Base-by-base conservation (phyloP, 1,139 yeast genomes). In the Groenewaldozyma auringiensis region DNA sequence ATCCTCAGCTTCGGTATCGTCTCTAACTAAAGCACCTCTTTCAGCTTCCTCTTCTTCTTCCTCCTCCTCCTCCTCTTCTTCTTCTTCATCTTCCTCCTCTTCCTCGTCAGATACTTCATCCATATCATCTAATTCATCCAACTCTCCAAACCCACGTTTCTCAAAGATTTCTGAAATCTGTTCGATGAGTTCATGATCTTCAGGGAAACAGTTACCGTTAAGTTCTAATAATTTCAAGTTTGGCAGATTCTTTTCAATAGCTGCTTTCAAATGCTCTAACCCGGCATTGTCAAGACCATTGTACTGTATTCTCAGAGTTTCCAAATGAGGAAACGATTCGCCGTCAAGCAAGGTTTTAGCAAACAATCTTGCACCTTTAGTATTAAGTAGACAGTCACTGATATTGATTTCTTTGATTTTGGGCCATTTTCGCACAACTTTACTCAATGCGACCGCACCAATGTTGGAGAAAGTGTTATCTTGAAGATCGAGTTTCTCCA, bases 61-160 rank as follows among this genome's bases (percentile, higher is more conserved):
- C 47, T 71, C 74, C 68, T 73, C 38, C 70, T 72, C 49, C 44
- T 75, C 81, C 33, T 70, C 81, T 14, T 70, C 79, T 18, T 74
- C 83, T 3, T 78, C 84, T 13, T 79, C 88, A 3, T 76, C 83
- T 13, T 76, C 83, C 3, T 81, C 92, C 50, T 84, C 94, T 47
- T 83, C 95, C 21, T 85, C 96, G 50, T 86, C 81, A 54, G 85
- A 88, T 42, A 80, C 73, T 62, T 87, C 96, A 68, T 92, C 98
- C 69, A 94, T 76, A 57, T 92, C 98, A 58, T 92, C 97, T 49
- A 88, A 72, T 57, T 88, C 96, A 59, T 88, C 96, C 29, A 92
- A 66, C 62, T 83, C 94, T 48, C 96, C 95, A 49, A 69, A 65
- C 0, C 89, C 94, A 60, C 88, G 78, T 38, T 74, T 76, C 52